These are phyloP conservation scores for Vitis hybrid DNA, from an alignment of 177 flowering plant species.

Conservation along the genomic window DNA sequence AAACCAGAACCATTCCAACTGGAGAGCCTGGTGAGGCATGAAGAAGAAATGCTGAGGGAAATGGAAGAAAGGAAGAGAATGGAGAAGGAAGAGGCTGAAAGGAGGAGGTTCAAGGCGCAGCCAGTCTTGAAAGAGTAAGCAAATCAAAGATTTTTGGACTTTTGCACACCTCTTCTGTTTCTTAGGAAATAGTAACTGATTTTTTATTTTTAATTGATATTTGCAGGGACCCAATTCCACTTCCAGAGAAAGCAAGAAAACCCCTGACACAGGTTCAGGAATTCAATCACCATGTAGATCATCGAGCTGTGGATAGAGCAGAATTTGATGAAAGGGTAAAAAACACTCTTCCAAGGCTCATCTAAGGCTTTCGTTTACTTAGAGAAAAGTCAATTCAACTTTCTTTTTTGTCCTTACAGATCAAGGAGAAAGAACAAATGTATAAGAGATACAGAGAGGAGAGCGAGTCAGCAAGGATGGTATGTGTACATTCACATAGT, in stretches of 20 bases:
- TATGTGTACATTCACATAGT: conserved; percentile 13
- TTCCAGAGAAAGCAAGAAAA: conserved; percentile 73
- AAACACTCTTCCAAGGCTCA: not conserved
- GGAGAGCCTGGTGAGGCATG: conserved; percentile 90
- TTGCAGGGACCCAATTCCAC: conserved; percentile 87
- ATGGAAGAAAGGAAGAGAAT: conserved; percentile 72
- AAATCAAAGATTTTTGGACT: not conserved
- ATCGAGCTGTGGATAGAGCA: conserved; percentile 83
- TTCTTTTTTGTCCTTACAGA: conserved; percentile 25
- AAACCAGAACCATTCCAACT: conserved; percentile 88
- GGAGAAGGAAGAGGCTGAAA: conserved; percentile 74
- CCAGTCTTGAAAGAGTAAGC: conserved; percentile 82
- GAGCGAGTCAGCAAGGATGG: conserved; percentile 76
- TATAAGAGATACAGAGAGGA: conserved; percentile 95
- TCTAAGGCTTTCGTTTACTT: no score
- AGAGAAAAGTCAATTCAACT: no score
- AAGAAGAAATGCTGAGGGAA: conserved; percentile 82
- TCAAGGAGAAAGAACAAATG: conserved; percentile 79
- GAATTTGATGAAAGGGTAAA: conserved; percentile 85
- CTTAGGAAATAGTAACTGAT: not conserved
- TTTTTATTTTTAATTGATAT: not conserved
- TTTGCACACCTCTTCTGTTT: not conserved
- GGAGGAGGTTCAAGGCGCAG: conserved; percentile 82
- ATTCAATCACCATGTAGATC: conserved; percentile 66
- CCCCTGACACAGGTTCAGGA: conserved; percentile 87